Evolutionary conservation across 2,329 filamentous ascomycete genomes (phyloP).

Genomic region (Talaromyces sp.): DNA sequence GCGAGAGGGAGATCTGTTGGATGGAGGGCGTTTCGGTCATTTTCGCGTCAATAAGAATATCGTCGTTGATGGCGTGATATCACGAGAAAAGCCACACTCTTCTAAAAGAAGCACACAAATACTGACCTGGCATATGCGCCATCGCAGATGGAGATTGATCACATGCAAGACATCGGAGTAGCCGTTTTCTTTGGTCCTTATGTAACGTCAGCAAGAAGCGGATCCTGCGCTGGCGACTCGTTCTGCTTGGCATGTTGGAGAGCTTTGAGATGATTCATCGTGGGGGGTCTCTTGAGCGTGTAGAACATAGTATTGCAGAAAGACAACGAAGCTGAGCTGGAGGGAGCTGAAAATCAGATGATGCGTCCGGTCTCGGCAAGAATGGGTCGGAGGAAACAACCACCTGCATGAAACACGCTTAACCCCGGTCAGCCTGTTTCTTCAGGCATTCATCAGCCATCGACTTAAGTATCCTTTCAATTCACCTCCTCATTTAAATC

Average conservation of each 20-base stretch:
- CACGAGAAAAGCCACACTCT: background rate
- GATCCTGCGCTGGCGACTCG: background rate
- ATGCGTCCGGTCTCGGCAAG: background rate
- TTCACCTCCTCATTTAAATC: background rate
- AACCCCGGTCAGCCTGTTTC: background rate
- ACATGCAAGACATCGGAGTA: background rate
- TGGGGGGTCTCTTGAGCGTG: background rate
- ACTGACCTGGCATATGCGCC: background rate
- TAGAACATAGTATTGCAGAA: background rate
- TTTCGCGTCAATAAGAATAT: background rate
- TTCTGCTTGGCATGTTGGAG: background rate
- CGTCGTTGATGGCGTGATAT: background rate
- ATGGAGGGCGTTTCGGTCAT: background rate
- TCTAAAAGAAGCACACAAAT: background rate
- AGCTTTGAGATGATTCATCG: background rate
- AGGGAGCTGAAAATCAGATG: background rate
- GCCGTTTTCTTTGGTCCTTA: background rate
- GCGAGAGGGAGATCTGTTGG: slow-evolving; percentile 16
- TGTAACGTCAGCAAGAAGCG: background rate
- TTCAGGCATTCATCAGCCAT: background rate
- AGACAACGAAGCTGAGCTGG: background rate
- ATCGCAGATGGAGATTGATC: background rate
- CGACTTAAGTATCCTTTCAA: background rate
- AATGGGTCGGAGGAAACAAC: background rate
- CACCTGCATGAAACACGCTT: background rate